These are phyloP conservation scores for Primulina huaijiensis DNA, from an alignment of 257 asterid genomes.

Conservation along the genomic window DNA sequence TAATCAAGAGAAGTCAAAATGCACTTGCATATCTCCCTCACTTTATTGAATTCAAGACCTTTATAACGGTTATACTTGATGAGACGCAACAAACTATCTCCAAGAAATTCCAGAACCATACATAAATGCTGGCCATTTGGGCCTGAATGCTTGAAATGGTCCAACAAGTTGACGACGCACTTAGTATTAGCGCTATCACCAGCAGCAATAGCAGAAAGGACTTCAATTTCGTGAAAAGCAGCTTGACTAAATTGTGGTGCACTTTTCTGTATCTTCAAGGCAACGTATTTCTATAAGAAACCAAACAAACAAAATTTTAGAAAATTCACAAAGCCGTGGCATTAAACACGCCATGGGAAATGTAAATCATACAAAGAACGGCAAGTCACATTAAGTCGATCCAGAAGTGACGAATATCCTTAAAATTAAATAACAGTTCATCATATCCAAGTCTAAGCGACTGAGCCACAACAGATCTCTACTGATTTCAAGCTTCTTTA, in stretches of 20 bases:
- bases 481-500: neutral
- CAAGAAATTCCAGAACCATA: constrained; percentile 97
- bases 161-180: constrained; percentile 68
- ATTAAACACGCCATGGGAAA: neutral
- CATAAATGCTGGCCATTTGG: constrained; percentile 98
- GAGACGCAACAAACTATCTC: constrained; percentile 81
- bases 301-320: constrained; percentile 19
- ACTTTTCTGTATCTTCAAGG: constrained; percentile 96
- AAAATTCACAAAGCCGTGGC: neutral
- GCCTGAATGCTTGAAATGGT: constrained; percentile 89
- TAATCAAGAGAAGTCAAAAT: constrained; percentile 86
- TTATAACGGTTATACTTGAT: constrained; percentile 73
- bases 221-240: constrained; percentile 86
- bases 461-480: neutral
- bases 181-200: constrained; percentile 68
- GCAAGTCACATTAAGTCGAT: neutral
- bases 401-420: neutral
- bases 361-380: neutral
- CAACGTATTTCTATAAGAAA: constrained; percentile 64
- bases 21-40: constrained; percentile 88
- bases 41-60: constrained; percentile 74
- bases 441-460: neutral
- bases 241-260: constrained; percentile 96
- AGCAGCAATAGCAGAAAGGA: constrained; percentile 72
- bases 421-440: neutral